Base-by-base conservation (phyloP, 768 basidiomycete species). In the Panellus pusillus region DNA sequence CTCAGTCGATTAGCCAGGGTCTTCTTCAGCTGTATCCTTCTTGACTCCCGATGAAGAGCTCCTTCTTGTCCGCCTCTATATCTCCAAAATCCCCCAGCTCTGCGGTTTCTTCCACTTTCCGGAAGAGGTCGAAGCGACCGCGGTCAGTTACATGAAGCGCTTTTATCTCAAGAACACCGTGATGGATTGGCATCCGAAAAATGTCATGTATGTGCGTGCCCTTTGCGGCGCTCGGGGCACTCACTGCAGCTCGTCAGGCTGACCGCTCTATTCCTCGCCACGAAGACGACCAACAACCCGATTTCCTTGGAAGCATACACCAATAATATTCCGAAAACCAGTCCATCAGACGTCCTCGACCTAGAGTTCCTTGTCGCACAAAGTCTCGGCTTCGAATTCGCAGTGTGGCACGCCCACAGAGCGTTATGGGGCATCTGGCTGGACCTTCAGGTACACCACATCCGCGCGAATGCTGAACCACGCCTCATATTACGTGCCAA, bases 141-240 rank as follows among this genome's bases (percentile, higher is more conserved):
- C 94, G 0, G 80, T 91, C 52, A 86, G 81, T 51, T 99, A 97
- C 70, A 75, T 99, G 61, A 98, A 98, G 69, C 81, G 97, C 4
- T 99, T 99, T 71, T 99, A 98, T 67, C 79, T 98, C 50, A 89
- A 89, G 72, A 98, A 98, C 66, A 98, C 95, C 2, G 93, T 94
- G 48, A 98, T 98, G 94, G 97, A 98, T 67, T 98, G 93, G 87
- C 97, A 98, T 73, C 97, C 97, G 0, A 96, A 95, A 72, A 94
- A 92, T 65, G 92, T 99, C 64, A 99, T 99, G 97, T 97, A 65
- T 44, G 87, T 70, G 9, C 12, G 87, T 70, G 9, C 12, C 36
- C 32, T 47, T 31, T 29, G 13, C 18, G 42, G 18, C 53, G 47
- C 31, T 43, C 9, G 15, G 11, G 5, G 27, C 27, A 46, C 48